Evolutionary conservation across 1,284 basidiomycete genomes (phyloP).

Genomic region (Tilletiaria anomala): DNA sequence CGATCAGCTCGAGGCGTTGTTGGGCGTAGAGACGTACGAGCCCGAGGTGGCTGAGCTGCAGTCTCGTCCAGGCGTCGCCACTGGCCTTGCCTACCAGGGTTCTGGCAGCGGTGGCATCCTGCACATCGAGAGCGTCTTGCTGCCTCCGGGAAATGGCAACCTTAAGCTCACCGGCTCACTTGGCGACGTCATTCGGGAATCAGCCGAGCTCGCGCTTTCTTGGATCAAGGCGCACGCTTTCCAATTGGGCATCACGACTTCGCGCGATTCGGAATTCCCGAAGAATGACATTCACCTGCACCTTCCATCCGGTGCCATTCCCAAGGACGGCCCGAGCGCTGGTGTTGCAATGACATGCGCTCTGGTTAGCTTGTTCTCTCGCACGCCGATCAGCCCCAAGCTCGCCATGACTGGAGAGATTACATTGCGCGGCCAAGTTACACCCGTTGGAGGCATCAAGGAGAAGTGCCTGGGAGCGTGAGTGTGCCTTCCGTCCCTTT

Average conservation of each 20-base stretch:
- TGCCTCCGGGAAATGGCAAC: conserved; percentile 54
- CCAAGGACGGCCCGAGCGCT: conserved; percentile 72
- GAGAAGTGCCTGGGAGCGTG: conserved; percentile 33
- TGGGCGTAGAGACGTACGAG: conserved; percentile 69
- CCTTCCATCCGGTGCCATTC: conserved; percentile 67
- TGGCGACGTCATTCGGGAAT: conserved; percentile 61
- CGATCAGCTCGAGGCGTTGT: conserved; percentile 64
- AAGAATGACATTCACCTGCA: conserved; percentile 75
- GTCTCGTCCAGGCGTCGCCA: conserved; percentile 56
- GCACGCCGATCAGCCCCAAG: conserved; percentile 44
- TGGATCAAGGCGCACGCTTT: conserved; percentile 60
- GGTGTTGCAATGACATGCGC: conserved; percentile 77
- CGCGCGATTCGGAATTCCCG: conserved; percentile 57
- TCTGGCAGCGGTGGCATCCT: conserved; percentile 73
- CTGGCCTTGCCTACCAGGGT: conserved; percentile 74
- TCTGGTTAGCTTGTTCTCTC: conserved; percentile 64
- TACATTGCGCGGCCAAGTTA: conserved; percentile 32
- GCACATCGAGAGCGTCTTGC: conserved; percentile 61
- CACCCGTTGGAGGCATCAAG: conserved; percentile 35
- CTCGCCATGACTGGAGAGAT: conserved; percentile 37
- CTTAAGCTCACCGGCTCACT: conserved; percentile 67
- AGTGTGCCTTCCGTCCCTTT: not conserved
- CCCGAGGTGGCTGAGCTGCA: conserved; percentile 61
- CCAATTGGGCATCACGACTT: conserved; percentile 59
- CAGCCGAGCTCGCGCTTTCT: conserved; percentile 61